Conservation (phyloP, 139 green algal species). For the Mesotaenium endlicherianum region DNA sequence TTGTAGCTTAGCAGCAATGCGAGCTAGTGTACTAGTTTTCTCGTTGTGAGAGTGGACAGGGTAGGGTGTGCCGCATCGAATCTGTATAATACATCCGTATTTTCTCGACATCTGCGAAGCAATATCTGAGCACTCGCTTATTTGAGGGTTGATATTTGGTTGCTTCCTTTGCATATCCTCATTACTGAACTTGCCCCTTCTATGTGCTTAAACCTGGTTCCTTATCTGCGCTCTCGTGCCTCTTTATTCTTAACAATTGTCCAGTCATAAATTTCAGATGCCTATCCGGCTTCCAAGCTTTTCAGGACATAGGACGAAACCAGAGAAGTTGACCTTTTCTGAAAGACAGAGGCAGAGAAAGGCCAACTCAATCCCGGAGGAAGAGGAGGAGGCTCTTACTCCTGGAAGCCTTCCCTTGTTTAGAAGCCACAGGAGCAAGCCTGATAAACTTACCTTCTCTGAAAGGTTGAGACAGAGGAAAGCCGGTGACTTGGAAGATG, state of each 20-base stretch:
- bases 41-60: too few relatives aligned
- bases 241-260: neutral
- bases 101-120: neutral
- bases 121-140: neutral
- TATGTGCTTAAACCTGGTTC: neutral
- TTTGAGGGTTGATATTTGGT: neutral
- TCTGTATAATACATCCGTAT: neutral
- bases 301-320: slow-evolving; percentile 14
- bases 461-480: slow-evolving; percentile 16
- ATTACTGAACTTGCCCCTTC: neutral
- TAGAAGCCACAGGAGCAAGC: neutral
- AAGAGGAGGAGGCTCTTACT: neutral
- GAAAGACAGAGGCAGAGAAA: slow-evolving; percentile 23
- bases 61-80: too few relatives aligned
- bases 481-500: slow-evolving; percentile 8
- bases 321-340: slow-evolving; percentile 25
- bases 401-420: neutral
- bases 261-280: neutral
- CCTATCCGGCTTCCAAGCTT: neutral
- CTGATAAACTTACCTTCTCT: slow-evolving; percentile 31
- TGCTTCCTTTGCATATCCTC: neutral
- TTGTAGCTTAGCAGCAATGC: too few relatives aligned
- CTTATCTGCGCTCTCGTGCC: neutral
- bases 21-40: too few relatives aligned
- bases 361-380: neutral